Conservation (phyloP, 164 flowering plant species). For the Amborella trichopoda region DNA sequence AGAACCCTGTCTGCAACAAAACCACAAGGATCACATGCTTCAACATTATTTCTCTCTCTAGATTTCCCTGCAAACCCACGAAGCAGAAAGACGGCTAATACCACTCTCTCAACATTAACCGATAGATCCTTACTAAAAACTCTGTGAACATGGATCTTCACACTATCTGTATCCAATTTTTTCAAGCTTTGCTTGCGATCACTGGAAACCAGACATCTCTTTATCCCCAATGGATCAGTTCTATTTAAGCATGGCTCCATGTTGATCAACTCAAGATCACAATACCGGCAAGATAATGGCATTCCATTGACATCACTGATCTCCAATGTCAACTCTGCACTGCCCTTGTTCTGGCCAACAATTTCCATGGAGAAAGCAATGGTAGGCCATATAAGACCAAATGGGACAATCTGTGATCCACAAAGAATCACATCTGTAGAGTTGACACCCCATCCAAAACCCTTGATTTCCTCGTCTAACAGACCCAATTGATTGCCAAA, state of each 20-base stretch:
- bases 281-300: slow-evolving; percentile 60
- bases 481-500: slow-evolving; percentile 6
- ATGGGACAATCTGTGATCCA: slow-evolving; percentile 72
- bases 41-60: slow-evolving; percentile 5
- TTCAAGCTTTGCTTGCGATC: neutral
- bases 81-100: slow-evolving; percentile 28
- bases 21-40: slow-evolving; percentile 1
- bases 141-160: slow-evolving; percentile 31
- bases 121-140: slow-evolving; percentile 23
- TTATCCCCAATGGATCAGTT: too few species aligned
- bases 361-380: slow-evolving; percentile 32
- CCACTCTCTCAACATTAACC: slow-evolving; percentile 15
- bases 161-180: neutral
- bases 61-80: slow-evolving; percentile 18
- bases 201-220: too few species aligned
- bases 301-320: slow-evolving; percentile 53
- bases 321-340: slow-evolving; percentile 31
- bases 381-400: slow-evolving; percentile 70
- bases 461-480: slow-evolving; percentile 31
- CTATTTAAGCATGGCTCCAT: too few species aligned
- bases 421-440: slow-evolving; percentile 51
- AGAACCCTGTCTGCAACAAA: slow-evolving; percentile 57
- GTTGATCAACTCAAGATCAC: slow-evolving; percentile 53
- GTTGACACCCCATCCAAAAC: slow-evolving; percentile 73
- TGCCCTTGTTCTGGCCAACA: slow-evolving; percentile 3